These are phyloP conservation scores for Tarenaya hassleriana DNA, from an alignment of 345 rosid species.

Conservation along the genomic window DNA sequence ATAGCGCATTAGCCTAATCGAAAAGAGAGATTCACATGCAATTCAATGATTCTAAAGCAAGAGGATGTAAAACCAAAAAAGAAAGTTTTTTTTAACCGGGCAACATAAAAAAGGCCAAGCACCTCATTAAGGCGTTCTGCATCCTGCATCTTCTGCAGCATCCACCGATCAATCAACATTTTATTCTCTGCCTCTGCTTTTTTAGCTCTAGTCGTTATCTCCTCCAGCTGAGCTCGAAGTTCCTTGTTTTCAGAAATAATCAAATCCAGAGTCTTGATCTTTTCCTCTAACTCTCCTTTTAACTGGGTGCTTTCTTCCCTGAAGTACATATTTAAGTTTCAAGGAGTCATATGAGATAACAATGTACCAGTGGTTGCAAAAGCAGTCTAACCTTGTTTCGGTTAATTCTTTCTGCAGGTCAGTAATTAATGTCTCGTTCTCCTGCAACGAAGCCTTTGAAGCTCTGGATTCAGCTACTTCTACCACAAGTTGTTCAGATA, in stretches of 20 bases:
- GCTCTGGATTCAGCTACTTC: slow-evolving; percentile 82
- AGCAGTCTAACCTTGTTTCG: slow-evolving; percentile 43
- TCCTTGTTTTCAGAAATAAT: slow-evolving; percentile 53
- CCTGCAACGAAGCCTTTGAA: slow-evolving; percentile 58
- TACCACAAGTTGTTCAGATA: slow-evolving; percentile 82
- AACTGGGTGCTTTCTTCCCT: slow-evolving; percentile 62
- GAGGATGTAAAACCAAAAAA: neutral
- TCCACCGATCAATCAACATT: slow-evolving; percentile 90
- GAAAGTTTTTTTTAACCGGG: neutral
- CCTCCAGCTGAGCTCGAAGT: slow-evolving; percentile 53
- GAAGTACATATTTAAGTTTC: slow-evolving; percentile 11
- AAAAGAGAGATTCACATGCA: neutral
- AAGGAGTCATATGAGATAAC: slow-evolving; percentile 6
- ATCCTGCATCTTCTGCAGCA: slow-evolving; percentile 96
- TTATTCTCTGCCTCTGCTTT: slow-evolving; percentile 84
- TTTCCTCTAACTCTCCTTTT: slow-evolving; percentile 57
- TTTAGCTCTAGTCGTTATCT: slow-evolving; percentile 55
- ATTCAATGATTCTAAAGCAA: slow-evolving; percentile 1
- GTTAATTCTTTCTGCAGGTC: slow-evolving; percentile 45
- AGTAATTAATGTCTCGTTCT: slow-evolving; percentile 50
- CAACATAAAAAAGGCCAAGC: neutral
- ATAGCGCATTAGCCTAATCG: slow-evolving; percentile 71
- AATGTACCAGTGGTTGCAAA: slow-evolving; percentile 1
- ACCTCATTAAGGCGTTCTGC: slow-evolving; percentile 99
- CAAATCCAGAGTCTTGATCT: slow-evolving; percentile 55